These are phyloP conservation scores for Saturnispora saitoi DNA, from an alignment of 805 yeast species.

Conservation along the genomic window DNA sequence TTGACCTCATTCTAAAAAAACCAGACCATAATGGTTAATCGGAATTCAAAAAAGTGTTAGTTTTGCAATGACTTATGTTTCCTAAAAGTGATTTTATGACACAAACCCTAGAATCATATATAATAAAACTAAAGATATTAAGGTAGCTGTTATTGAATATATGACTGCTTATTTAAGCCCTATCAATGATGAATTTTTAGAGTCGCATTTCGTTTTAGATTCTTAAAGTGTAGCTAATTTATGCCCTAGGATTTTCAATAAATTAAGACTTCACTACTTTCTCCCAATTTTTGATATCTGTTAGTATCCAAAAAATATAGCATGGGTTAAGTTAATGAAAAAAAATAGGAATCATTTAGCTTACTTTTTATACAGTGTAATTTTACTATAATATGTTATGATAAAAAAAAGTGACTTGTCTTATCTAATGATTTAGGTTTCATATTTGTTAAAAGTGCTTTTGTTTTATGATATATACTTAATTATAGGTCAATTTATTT, in stretches of 20 bases:
- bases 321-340: slow-evolving; percentile 28
- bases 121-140: slow-evolving; percentile 1
- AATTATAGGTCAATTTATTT: slow-evolving; percentile 30
- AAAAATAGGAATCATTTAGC: neutral
- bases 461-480: slow-evolving; percentile 32
- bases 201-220: neutral
- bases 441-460: slow-evolving; percentile 15
- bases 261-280: neutral
- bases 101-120: no score
- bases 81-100: slow-evolving; percentile 56
- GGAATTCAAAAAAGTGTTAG: slow-evolving; percentile 49
- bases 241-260: neutral
- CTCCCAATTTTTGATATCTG: neutral
- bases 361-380: neutral
- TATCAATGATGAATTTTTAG: slow-evolving; percentile 3
- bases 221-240: slow-evolving; percentile 5
- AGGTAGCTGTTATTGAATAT: neutral
- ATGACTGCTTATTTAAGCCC: neutral
- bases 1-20: slow-evolving; percentile 29
- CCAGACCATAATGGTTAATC: slow-evolving; percentile 44
- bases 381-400: neutral
- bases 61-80: slow-evolving; percentile 70
- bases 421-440: no score
- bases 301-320: slow-evolving; percentile 34
- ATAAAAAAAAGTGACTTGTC: no score